Percentiles rank a stretch among this genome's conserved stretches.
These are phyloP conservation scores for Fagopyrum tataricum DNA, from an alignment of 148 eudicot genomes.

Conservation along the genomic window DNA sequence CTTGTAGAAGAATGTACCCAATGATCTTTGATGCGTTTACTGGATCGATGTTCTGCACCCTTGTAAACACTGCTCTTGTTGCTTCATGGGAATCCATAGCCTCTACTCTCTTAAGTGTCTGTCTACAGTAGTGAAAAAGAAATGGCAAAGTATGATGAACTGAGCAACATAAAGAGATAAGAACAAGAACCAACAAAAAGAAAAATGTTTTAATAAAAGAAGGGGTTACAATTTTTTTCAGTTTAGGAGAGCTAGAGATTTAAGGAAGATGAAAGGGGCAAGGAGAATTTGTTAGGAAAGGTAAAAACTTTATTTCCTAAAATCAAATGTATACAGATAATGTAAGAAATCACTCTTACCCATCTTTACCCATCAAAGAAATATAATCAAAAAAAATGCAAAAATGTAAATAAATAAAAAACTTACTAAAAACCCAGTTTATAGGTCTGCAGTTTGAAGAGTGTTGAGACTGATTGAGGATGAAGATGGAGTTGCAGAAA, in stretches of 20 bases:
- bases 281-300: constrained; percentile 9
- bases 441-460: neutral
- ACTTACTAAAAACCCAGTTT: neutral
- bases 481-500: neutral
- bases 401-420: neutral
- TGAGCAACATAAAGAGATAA: constrained; percentile 6
- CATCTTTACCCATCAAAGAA: neutral
- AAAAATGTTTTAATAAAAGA: constrained; percentile 3
- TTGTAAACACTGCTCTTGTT: constrained; percentile 38
- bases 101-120: neutral
- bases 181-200: constrained; percentile 4
- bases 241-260: constrained; percentile 10
- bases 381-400: neutral
- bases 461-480: neutral
- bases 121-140: constrained; percentile 5
- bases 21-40: constrained; percentile 68
- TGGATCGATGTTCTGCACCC: constrained; percentile 60
- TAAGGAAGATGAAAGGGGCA: constrained; percentile 10
- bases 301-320: constrained; percentile 9
- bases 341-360: neutral
- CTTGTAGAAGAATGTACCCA: constrained; percentile 55
- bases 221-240: constrained; percentile 5
- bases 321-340: neutral
- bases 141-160: constrained; percentile 9
- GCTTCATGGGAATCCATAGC: constrained; percentile 71